Percentiles rank a stretch among this genome's conserved stretches.
These are phyloP conservation scores for Penicillium polonicum DNA, from an alignment of 2,329 filamentous ascomycete species.

Conservation along the genomic window DNA sequence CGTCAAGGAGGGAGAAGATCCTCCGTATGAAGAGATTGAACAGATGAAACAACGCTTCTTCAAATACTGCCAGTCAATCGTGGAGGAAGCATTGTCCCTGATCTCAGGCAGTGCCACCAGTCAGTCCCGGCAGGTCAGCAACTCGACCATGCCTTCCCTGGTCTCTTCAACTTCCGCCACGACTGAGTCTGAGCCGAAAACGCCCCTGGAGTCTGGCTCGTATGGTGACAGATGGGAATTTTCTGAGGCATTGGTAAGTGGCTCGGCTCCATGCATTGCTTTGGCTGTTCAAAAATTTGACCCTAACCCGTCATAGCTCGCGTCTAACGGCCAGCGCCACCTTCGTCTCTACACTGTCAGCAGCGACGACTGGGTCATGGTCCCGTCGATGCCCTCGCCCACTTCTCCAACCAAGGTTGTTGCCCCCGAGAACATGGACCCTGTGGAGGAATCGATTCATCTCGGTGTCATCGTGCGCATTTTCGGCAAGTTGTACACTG, in stretches of 20 bases:
- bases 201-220: neutral
- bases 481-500: slow-evolving; percentile 35
- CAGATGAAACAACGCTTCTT: slow-evolving; percentile 22
- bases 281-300: neutral
- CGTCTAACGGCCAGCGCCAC: neutral
- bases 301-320: neutral
- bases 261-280: neutral
- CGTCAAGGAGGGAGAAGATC: neutral
- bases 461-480: slow-evolving; percentile 31
- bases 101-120: neutral
- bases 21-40: slow-evolving; percentile 4
- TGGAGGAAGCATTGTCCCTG: neutral
- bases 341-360: slow-evolving; percentile 33
- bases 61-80: slow-evolving; percentile 16
- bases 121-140: neutral
- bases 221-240: neutral
- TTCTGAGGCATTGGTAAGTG: neutral
- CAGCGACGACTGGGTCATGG: slow-evolving; percentile 31
- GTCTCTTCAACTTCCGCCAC: neutral
- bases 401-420: slow-evolving; percentile 9
- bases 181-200: neutral
- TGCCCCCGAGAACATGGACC: slow-evolving; percentile 18
- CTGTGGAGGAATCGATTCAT: slow-evolving; percentile 24
- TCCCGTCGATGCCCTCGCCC: slow-evolving; percentile 12
- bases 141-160: neutral